Percentiles rank a stretch among this genome's conserved stretches.
These are phyloP conservation scores for Backusella australiensis DNA, from an alignment of 192 early-diverging fungal genomes.

Conservation along the genomic window DNA sequence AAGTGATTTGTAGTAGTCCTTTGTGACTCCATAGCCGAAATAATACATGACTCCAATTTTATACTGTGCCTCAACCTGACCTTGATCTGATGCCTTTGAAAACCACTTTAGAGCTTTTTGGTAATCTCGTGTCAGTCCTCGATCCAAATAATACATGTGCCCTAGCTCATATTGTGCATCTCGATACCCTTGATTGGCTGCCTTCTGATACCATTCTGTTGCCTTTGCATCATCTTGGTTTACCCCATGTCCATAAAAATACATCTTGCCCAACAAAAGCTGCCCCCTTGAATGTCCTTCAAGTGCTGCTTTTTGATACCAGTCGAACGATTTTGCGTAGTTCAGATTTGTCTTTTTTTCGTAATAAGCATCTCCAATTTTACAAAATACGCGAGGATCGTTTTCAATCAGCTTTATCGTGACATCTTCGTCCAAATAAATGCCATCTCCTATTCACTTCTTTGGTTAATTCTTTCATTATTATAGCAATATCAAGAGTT, in stretches of 20 bases:
- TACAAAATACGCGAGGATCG: slow-evolving; percentile 1
- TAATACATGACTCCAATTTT: slow-evolving; percentile 4
- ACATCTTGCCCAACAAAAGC: neutral
- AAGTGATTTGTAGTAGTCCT: neutral
- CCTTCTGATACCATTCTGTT: slow-evolving; percentile 3
- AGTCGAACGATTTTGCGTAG: neutral
- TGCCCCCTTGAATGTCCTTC: neutral
- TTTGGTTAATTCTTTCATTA: neutral
- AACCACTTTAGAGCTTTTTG: neutral
- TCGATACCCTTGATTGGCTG: neutral
- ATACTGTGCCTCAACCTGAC: neutral
- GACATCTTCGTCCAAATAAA: neutral
- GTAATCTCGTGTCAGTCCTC: slow-evolving; percentile 2
- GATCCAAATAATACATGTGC: slow-evolving; percentile 6
- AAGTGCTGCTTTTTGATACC: neutral
- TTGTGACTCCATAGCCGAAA: neutral
- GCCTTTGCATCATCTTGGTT: slow-evolving; percentile 2
- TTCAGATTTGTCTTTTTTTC: slow-evolving; percentile 2
- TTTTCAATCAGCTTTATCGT: neutral
- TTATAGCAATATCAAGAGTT: neutral
- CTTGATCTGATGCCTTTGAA: neutral
- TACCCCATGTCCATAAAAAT: neutral
- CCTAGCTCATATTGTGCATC: neutral
- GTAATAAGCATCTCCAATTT: neutral
- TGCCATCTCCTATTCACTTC: neutral